Evolutionary conservation across 1,284 basidiomycete species (phyloP).

Genomic region (Cryptococcus hybrid): DNA sequence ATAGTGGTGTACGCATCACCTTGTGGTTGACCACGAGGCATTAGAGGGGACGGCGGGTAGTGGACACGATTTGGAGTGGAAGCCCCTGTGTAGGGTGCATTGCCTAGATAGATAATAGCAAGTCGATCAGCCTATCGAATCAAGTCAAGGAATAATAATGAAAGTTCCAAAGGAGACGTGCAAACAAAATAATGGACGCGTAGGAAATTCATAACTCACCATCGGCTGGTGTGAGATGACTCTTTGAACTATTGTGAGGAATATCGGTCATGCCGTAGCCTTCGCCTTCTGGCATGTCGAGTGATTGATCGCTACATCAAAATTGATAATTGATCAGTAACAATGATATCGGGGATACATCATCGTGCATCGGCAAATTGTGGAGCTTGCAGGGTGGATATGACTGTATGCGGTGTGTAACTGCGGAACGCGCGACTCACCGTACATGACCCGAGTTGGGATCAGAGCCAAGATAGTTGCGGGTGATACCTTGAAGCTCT

Average conservation of each 20-base stretch:
- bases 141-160: neutral
- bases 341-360: no score
- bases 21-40: slow-evolving; percentile 2
- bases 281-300: slow-evolving; percentile 18
- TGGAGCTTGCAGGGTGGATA: neutral
- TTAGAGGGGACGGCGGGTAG: slow-evolving; percentile 37
- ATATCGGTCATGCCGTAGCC: slow-evolving; percentile 14
- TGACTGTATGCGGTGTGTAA: no score
- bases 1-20: slow-evolving; percentile 29
- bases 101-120: neutral
- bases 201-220: neutral
- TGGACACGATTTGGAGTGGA: slow-evolving; percentile 24
- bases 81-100: neutral
- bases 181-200: neutral
- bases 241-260: neutral
- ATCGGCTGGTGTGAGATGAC: neutral
- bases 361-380: neutral
- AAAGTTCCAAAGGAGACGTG: neutral
- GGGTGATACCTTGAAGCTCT: slow-evolving; percentile 10
- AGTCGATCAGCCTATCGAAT: no score
- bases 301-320: slow-evolving; percentile 18
- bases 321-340: no score
- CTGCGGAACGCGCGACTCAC: slow-evolving; percentile 2
- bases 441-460: slow-evolving; percentile 14
- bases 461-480: slow-evolving; percentile 20